Evolutionary conservation across 108 stramenopile species (phyloP), one percentile per base, ranked within the genome.

Genomic region (Discostella stelligeroides): DNA sequence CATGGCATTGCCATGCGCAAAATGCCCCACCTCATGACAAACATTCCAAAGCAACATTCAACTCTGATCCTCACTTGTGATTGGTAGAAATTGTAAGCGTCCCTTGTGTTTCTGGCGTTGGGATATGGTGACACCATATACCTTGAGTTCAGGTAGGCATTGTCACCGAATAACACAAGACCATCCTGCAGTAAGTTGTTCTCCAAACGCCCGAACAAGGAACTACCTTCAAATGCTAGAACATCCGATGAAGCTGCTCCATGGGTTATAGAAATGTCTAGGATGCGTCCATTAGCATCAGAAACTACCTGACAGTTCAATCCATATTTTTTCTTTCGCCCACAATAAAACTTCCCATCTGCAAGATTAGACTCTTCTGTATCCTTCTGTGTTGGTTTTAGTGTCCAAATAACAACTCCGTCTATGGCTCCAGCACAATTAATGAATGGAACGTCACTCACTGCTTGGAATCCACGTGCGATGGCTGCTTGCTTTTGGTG

Each of bases 361-460:
- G 63, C 67, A 14, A 68, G 47, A 21, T 54, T 63, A 0, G 51
- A 43, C 18, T 38, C 24, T 0, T 64, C 60, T 9, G 37, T 34
- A 17, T 72, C 70, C 2, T 51, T 48, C 6, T 43, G 18, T 18
- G 20, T 49, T n/a, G 81, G 81, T 40, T 64, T 54, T 25, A 76
- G 13, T 0, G 48, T 83, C 76, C 76, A 78, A 29, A 80, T 62
- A 14, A 84, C 27, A 42, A 84, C 72, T 17, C 76, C 83, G 53
- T 84, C 83, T 56, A 84, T 68, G 17, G 59, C 63, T 7, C 83
- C 83, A 58, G 58, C 64, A 72, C 76, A 77, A 48, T 34, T 48
- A 48, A 51, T 20, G 56, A 80, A 71, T 14, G 42, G 57, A n/a
- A 51, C 70, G 17, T 24, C 25, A 18, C 61, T 64, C 47, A 23